Conservation (phyloP, 257 asterid genomes). For the Przewalskia tangutica region DNA sequence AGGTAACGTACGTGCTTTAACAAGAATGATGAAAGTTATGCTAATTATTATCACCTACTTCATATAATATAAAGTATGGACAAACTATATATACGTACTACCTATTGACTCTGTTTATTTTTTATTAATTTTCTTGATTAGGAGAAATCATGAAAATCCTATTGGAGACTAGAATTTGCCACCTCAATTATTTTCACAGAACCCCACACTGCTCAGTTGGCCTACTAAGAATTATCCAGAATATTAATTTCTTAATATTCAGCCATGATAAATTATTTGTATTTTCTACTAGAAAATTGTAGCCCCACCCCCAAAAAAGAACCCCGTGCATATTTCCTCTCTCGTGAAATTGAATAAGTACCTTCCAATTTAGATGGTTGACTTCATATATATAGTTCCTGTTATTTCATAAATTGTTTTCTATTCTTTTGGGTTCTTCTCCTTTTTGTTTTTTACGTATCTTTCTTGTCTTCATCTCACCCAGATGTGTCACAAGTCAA, state of each 20-base stretch:
- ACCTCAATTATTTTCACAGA: not conserved
- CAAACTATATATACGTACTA: too few species aligned
- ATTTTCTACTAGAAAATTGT: slow-evolving; percentile 3
- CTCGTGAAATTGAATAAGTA: slow-evolving; percentile 4
- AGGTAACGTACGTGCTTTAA: slow-evolving; percentile 13
- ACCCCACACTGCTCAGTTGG: slow-evolving; percentile 15
- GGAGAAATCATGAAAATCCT: not conserved
- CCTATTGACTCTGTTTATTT: not conserved
- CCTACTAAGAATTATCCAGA: slow-evolving; percentile 3
- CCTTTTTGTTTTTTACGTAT: not conserved
- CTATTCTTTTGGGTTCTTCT: not conserved
- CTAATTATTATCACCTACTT: slow-evolving; percentile 22
- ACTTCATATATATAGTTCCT: not conserved
- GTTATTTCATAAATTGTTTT: not conserved
- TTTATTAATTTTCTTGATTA: not conserved
- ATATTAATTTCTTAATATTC: slow-evolving; percentile 2
- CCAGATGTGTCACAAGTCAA: not conserved
- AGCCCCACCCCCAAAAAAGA: not conserved
- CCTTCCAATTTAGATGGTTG: slow-evolving; percentile 6
- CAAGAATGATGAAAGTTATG: slow-evolving; percentile 14
- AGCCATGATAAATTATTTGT: not conserved
- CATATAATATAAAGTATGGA: not conserved
- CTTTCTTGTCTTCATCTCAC: not conserved
- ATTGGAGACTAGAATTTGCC: not conserved
- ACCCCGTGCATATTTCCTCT: not conserved